Evolutionary conservation across 2,329 filamentous ascomycete species (phyloP).

Genomic region (Ophiosphaerella herpotricha): DNA sequence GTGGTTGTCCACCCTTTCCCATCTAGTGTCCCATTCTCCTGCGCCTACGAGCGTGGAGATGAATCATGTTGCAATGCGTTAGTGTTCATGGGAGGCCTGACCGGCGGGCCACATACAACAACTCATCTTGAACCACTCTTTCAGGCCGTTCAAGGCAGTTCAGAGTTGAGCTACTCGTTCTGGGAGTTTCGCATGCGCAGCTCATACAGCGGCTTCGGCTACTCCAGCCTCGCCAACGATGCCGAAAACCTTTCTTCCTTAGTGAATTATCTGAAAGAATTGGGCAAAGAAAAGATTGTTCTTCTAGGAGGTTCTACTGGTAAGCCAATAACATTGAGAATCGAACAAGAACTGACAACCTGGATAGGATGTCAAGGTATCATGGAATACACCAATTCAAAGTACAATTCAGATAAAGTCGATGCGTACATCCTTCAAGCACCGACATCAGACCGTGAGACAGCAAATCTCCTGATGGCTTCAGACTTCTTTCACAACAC

Average conservation of each 20-base stretch:
- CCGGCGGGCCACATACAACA: slow-evolving; percentile 18
- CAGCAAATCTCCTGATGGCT: slow-evolving; percentile 17
- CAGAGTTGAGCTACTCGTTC: slow-evolving; percentile 7
- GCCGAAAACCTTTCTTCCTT: slow-evolving; percentile 16
- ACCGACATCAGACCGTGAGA: slow-evolving; percentile 21
- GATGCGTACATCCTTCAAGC: slow-evolving; percentile 19
- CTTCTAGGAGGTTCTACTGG: slow-evolving; percentile 16
- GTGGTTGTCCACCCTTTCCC: slow-evolving; percentile 18
- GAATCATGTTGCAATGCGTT: slow-evolving; percentile 11
- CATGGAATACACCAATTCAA: slow-evolving; percentile 11
- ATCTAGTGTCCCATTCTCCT: slow-evolving; percentile 6
- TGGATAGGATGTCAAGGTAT: slow-evolving; percentile 14
- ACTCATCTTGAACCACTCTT: slow-evolving; percentile 3
- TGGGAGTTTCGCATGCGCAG: slow-evolving; percentile 28
- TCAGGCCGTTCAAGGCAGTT: neutral
- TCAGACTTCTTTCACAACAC: slow-evolving; percentile 4
- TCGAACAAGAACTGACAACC: neutral
- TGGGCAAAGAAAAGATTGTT: slow-evolving; percentile 10
- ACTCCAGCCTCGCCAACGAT: slow-evolving; percentile 22
- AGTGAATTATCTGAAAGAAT: slow-evolving; percentile 11
- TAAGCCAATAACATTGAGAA: neutral
- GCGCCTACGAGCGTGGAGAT: slow-evolving; percentile 21
- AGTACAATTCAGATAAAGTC: neutral
- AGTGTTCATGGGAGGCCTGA: slow-evolving; percentile 22
- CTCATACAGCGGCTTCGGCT: slow-evolving; percentile 23